Conservation (phyloP, 148 eudicot genomes). For the Arbutus unedo region DNA sequence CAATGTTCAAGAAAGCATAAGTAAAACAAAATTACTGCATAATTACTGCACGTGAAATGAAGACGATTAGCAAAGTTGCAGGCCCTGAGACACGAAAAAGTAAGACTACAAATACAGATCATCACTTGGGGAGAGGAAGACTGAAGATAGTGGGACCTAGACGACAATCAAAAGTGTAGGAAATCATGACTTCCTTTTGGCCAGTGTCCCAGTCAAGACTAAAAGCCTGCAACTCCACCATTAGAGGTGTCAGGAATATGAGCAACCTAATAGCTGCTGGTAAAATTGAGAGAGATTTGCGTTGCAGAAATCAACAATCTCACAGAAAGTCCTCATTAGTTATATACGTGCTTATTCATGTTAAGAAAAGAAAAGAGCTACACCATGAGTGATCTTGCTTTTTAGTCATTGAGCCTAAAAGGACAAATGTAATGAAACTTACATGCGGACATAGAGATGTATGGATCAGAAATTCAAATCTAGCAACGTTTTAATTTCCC, state of each 20-base stretch:
- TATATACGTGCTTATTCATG: slow-evolving; percentile 6
- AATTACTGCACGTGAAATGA: not conserved
- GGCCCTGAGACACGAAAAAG: not conserved
- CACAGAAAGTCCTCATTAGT: not conserved
- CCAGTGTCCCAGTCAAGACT: not conserved
- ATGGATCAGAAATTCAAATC: not conserved
- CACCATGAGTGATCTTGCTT: not conserved
- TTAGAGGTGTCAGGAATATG: not conserved
- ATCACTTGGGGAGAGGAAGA: not conserved
- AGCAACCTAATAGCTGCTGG: slow-evolving; percentile 4
- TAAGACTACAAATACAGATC: not conserved
- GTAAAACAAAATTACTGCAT: not conserved
- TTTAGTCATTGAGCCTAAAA: not conserved
- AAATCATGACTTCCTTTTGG: not conserved
- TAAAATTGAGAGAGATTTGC: not conserved
- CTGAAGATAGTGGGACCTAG: not conserved
- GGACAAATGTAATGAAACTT: not conserved
- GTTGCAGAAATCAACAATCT: not conserved
- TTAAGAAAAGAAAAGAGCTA: not conserved
- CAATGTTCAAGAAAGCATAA: not conserved
- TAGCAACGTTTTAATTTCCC: not conserved
- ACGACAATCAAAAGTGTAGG: not conserved
- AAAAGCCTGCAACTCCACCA: slow-evolving; percentile 6
- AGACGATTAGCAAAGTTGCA: not conserved
- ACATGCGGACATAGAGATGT: not conserved